phyloP scores from a whole-genome alignment of 495 filamentous ascomycete genomes.

The Cercophora scortea region DNA sequence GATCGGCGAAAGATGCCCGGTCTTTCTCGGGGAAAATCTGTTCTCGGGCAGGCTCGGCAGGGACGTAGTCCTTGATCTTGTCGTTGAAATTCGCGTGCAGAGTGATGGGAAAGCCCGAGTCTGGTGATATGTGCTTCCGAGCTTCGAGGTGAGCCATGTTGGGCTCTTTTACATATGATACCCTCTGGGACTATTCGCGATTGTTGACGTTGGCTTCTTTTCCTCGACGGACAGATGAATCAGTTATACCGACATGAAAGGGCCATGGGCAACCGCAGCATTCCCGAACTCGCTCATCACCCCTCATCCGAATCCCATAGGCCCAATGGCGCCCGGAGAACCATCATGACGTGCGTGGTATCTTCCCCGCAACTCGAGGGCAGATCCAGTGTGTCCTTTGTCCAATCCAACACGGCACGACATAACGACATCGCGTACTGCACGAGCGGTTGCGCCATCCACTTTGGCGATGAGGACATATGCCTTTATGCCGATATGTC shows the following conservation, averaged over 20 bases:
- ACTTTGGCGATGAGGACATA: background rate
- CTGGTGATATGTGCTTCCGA: conserved; percentile 26
- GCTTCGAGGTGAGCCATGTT: conserved; percentile 25
- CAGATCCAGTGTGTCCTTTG: background rate
- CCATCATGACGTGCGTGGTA: too few relatives aligned
- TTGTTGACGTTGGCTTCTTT: too few relatives aligned
- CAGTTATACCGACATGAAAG: too few relatives aligned
- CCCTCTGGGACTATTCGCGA: too few relatives aligned
- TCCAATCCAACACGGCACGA: conserved; percentile 3
- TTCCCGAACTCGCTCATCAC: too few relatives aligned
- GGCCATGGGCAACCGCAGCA: too few relatives aligned
- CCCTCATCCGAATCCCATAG: too few relatives aligned
- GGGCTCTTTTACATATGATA: background rate
- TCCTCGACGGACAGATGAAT: too few relatives aligned
- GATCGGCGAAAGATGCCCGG: conserved; percentile 43
- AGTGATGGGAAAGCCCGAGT: conserved; percentile 30
- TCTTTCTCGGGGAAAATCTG: conserved; percentile 37
- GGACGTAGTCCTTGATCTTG: conserved; percentile 39
- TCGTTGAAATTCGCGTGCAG: conserved; percentile 55
- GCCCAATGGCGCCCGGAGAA: too few relatives aligned
- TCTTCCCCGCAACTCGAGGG: background rate
- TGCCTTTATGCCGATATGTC: background rate
- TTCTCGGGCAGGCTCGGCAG: conserved; percentile 36
- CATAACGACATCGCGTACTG: background rate
- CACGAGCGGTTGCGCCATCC: background rate